These are phyloP conservation scores for Podaxis pistillaris DNA, from an alignment of 768 basidiomycete species.

Conservation along the genomic window DNA sequence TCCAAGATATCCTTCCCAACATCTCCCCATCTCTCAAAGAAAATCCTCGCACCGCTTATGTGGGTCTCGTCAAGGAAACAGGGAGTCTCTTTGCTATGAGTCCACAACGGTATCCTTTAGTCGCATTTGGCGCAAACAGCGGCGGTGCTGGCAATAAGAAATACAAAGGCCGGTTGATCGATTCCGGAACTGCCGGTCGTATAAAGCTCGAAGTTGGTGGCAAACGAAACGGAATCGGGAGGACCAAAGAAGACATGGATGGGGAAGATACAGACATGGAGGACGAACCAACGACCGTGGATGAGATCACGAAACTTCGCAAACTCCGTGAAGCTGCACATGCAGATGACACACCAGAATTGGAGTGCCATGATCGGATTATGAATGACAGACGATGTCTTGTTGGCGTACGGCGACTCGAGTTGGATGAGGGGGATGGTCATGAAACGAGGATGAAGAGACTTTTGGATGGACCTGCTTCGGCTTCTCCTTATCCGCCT, in stretches of 20 bases:
- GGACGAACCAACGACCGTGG: conserved; percentile 14
- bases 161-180: conserved; percentile 11
- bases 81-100: conserved; percentile 86
- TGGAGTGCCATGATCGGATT: conserved; percentile 13
- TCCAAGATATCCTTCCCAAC: conserved; percentile 71
- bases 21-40: conserved; percentile 38
- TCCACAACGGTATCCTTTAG: conserved; percentile 76
- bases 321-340: conserved; percentile 7
- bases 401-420: conserved; percentile 58
- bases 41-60: conserved; percentile 68
- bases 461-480: conserved; percentile 55
- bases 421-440: conserved; percentile 54
- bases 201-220: background rate
- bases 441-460: conserved; percentile 42
- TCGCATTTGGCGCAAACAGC: conserved; percentile 56
- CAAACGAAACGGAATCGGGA: conserved; percentile 20
- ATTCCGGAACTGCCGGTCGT: background rate
- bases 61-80: conserved; percentile 72
- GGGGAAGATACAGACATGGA: background rate
- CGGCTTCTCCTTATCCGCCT: conserved; percentile 7
- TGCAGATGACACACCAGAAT: conserved; percentile 1
- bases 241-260: background rate
- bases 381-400: conserved; percentile 53
- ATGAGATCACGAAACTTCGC: conserved; percentile 15
- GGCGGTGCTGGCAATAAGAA: background rate